These are phyloP conservation scores for Xylariomycetidae sp. DNA, from an alignment of 2,329 filamentous ascomycete genomes.

Conservation along the genomic window DNA sequence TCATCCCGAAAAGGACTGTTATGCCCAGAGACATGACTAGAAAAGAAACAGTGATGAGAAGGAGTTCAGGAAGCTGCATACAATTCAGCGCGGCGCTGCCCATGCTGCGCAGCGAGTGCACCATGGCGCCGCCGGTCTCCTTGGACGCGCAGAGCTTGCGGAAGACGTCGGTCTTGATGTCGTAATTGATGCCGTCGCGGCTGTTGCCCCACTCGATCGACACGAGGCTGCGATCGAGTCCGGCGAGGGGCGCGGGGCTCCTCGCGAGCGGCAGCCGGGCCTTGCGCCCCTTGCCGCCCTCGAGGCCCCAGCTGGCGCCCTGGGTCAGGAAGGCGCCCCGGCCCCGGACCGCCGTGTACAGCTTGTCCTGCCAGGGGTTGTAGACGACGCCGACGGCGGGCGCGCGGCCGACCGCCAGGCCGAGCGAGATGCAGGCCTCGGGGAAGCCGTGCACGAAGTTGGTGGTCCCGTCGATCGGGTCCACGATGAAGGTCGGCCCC, in stretches of 20 bases:
- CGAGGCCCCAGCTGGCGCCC: slow-evolving; percentile 35
- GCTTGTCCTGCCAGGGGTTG: slow-evolving; percentile 67
- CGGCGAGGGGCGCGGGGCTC: slow-evolving; percentile 50
- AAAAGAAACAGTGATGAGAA: too few species aligned
- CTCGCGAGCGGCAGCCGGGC: slow-evolving; percentile 41
- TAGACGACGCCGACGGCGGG: slow-evolving; percentile 73
- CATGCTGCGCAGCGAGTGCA: slow-evolving; percentile 65
- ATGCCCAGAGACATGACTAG: too few species aligned
- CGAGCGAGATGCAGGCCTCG: slow-evolving; percentile 71
- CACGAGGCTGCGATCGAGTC: slow-evolving; percentile 60
- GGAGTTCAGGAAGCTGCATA: too few species aligned
- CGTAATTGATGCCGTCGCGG: slow-evolving; percentile 65
- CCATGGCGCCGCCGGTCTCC: slow-evolving; percentile 67
- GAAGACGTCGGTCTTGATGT: slow-evolving; percentile 64
- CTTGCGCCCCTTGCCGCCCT: slow-evolving; percentile 30
- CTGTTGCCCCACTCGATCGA: slow-evolving; percentile 71
- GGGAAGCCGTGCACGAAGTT: slow-evolving; percentile 79
- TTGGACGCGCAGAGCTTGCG: slow-evolving; percentile 51
- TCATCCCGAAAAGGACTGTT: too few species aligned
- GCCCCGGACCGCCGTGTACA: slow-evolving; percentile 67
- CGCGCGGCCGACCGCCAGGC: slow-evolving; percentile 57
- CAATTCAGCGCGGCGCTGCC: slow-evolving; percentile 73
- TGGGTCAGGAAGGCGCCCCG: slow-evolving; percentile 58
- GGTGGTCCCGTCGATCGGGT: slow-evolving; percentile 78
- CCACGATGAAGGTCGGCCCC: slow-evolving; percentile 72